Base-by-base conservation (phyloP, 2,329 filamentous ascomycete genomes). In the Botryosphaeria dothidea region DNA sequence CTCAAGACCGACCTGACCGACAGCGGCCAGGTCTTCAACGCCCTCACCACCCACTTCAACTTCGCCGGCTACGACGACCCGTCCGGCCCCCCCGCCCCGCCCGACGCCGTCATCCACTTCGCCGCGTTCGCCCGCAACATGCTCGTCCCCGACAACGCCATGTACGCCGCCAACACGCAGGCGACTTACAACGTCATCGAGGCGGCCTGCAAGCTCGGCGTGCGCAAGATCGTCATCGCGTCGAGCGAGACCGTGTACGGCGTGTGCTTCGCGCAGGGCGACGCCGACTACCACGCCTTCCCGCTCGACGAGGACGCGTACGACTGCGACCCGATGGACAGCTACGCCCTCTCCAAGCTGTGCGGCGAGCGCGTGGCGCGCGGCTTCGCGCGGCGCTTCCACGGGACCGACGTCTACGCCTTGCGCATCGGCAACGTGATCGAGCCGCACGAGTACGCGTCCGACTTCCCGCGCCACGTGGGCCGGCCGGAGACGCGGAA, bases 181-280 rank as follows among this genome's bases (percentile, higher is more conserved):
- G 79, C 82, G 9, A 86, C 84, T 0, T 88, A 88, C 74, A 89
- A 89, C 69, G 81, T 89, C 25, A 82, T 89, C 67, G 87, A 89
- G 74, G 85, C 86, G 0, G 86, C 86, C 0, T 86, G 81, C 70
- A 88, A 88, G 67, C 77, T 89, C 0, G 85, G 85, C 13, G 84
- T 89, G 6, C 82, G 81, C 68, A 89, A 89, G 70, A 84, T 89
- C 69, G 80, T 89, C 70, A 82, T 88, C 54, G 87, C 87, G 1
- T 84, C 80, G 65, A 84, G 81, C 21, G 85, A 88, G 69, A 87
- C 85, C 0, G 85, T 83, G 0, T 89, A 89, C 69, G 86, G 86
- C 19, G 85, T 88, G 0, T 86, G 84, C 68, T 89, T 86, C 69
- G 82, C 84, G 0, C 84, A 89, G 68, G 87, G 86, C 2, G 80